Percentiles rank a stretch among this genome's conserved stretches.
Conservation (phyloP, 805 yeast genomes). For the Wickerhamiella allomyrinae region DNA sequence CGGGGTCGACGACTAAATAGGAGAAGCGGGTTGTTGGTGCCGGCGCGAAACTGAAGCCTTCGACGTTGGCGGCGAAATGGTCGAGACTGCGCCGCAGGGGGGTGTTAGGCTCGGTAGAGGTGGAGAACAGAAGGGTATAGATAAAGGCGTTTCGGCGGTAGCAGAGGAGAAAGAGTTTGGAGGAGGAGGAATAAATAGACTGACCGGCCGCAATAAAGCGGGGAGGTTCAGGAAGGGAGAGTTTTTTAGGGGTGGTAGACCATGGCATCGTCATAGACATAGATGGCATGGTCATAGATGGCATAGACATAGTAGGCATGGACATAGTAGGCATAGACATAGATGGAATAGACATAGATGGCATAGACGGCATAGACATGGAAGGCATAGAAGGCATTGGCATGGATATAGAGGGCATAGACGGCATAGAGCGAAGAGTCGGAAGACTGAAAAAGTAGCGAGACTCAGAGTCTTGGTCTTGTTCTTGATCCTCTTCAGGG, state of each 20-base stretch:
- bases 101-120: background rate
- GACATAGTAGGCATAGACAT: background rate
- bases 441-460: background rate
- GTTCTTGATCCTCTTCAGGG: background rate
- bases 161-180: background rate
- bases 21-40: constrained; percentile 5
- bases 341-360: background rate
- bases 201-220: background rate
- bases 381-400: background rate
- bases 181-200: background rate
- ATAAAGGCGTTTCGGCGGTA: background rate
- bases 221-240: background rate
- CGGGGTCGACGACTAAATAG: constrained; percentile 3
- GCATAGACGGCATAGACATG: background rate
- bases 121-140: background rate
- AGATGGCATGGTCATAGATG: too few species aligned
- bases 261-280: too few species aligned
- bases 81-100: background rate
- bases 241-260: too few species aligned
- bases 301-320: too few species aligned
- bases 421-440: background rate
- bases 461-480: background rate
- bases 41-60: constrained; percentile 5
- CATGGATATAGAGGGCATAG: background rate
- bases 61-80: background rate